Evolutionary conservation across 1,139 yeast genomes (phyloP), one percentile per base, ranked within the genome.

Genomic region (Meyerozyma sp.): DNA sequence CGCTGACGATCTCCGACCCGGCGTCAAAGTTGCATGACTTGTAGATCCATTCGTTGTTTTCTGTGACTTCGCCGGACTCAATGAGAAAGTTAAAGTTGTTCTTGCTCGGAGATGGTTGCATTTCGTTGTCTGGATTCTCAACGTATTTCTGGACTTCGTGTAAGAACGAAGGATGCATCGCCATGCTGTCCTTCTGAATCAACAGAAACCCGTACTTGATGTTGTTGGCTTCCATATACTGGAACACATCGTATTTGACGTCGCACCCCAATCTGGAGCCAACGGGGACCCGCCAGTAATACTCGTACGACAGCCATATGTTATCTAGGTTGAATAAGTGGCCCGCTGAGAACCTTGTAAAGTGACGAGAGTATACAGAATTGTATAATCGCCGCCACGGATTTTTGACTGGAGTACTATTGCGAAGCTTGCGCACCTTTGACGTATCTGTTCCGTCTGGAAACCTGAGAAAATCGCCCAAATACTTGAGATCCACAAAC

Each of bases 1-100:
- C 36, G 34, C 48, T 46, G 9, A 48, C 59, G 11, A 56, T 34
- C 43, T 56, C 61, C 30, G 55, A 54, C 20, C 51, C 57, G 13
- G 56, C 37, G 38, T 49, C 34, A 20, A 50, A 44, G 34, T 51
- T 49, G 43, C 59, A 56, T 6, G 50, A 44, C n/a, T 35, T 40
- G 37, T 42, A 41, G 26, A 34, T 36, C 49, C 52, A 48, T 14
- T 42, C 44, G 16, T 43, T 36, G 5, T 25, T 21, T 9, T 25
- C 35, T 11, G 35, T 26, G 23, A 38, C 38, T 8, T 35, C 38
- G 32, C 37, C 32, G 14, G 43, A 35, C 4, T 48, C 45, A 6
- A 52, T 41, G 7, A 50, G 26, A 27, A 49, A 51, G 5, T 44
- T 44, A 28, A 49, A 44, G 28, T 45, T 45, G 32, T 44, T 49